Evolutionary conservation across 768 basidiomycete genomes (phyloP), one percentile per base, ranked within the genome.

Genomic region (Kwoniella dendrophila): DNA sequence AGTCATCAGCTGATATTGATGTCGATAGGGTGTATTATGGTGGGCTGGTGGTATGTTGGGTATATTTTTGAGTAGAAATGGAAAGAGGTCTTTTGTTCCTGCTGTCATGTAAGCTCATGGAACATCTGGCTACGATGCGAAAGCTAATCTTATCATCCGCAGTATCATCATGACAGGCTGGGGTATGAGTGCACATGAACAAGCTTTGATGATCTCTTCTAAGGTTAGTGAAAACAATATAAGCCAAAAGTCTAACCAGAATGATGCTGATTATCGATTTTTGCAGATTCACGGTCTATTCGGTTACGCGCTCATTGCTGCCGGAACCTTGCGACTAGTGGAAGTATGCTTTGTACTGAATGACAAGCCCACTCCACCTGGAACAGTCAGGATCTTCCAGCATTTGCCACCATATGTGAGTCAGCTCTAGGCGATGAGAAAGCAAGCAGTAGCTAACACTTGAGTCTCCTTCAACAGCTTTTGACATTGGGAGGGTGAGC

Each of bases 1-100:
- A n/a, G n/a, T n/a, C n/a, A n/a, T n/a, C 18, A 52, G 24, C 32
- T 33, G n/a, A 33, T 18, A 50, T 47, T 30, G 32, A 18, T 12
- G 32, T 16, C 38, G 0, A 52, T 62, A 89, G 88, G 92, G 76
- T 11, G 72, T 77, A 0, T 64, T 77, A 0, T 77, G 76, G 94
- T 94, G 91, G 91, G 84, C 88, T 16, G 94, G 94, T 56, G 94
- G 94, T 20, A 81, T 87, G n/a, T 81, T 97, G 4, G 94, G 92
- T 1, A 88, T 96, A 52, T 88, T 87, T 74, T 83, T 95, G 12
- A 73, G 72, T 30, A 55, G 72, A 20, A 66, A 68, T 18, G 72
- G 74, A 2, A 75, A 70, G 40, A 55, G 76, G 38, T 72, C 72
- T 5, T 75, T 94, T n/a, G 82, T 94, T 3, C 92, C 92, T 4